Conservation (phyloP, 768 basidiomycete species). For the Cystobasidium tubakii region DNA sequence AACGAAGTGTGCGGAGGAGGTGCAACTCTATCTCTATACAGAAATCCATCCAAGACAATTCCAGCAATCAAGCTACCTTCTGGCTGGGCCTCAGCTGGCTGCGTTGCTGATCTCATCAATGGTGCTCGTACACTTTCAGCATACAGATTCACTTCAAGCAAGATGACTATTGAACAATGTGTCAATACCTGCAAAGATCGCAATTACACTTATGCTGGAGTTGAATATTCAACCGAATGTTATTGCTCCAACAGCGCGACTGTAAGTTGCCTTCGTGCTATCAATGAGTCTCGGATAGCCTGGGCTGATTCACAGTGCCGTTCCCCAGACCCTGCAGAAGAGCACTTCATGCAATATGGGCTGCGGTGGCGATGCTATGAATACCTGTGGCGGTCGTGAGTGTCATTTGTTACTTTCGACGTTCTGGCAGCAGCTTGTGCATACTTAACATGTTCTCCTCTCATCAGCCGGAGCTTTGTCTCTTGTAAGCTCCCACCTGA, state of each 20-base stretch:
- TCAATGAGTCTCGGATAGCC: too few species aligned
- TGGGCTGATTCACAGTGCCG: too few species aligned
- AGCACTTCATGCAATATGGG: conserved; percentile 11
- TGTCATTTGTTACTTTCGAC: too few species aligned
- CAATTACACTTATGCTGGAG: conserved; percentile 8
- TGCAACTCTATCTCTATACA: conserved; percentile 18
- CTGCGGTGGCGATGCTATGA: conserved; percentile 1
- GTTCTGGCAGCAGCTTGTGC: too few species aligned
- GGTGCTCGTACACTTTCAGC: neutral
- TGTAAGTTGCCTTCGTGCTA: too few species aligned
- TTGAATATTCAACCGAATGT: neutral
- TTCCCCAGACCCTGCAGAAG: neutral
- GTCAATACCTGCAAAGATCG: conserved; percentile 9
- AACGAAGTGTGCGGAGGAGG: conserved; percentile 14
- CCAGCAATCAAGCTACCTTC: neutral
- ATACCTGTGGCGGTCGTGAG: conserved; percentile 14
- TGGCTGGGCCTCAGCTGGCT: conserved; percentile 10
- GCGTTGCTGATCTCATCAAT: neutral
- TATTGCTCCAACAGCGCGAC: conserved; percentile 5
- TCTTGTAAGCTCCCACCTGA: too few species aligned
- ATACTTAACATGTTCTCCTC: too few species aligned
- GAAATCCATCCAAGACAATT: neutral
- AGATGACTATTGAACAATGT: neutral
- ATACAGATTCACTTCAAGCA: neutral
- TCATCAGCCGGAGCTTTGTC: too few species aligned